These are phyloP conservation scores for Usnea hakonensis DNA, from an alignment of 495 filamentous ascomycete genomes.

Conservation along the genomic window DNA sequence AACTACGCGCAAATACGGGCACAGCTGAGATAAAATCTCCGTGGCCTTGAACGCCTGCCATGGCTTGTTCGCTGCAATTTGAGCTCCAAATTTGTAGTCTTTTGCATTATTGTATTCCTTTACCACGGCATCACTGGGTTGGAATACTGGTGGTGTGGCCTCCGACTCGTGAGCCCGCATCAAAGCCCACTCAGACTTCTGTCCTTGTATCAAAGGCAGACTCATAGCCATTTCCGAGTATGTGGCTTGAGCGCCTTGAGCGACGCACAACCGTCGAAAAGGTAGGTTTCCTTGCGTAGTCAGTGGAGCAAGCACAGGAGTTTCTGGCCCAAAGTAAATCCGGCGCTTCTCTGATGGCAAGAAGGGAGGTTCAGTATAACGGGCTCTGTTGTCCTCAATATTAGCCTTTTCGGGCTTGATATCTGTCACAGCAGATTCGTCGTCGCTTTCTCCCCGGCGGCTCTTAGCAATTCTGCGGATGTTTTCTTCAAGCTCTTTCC, in stretches of 20 bases:
- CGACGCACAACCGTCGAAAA: constrained; percentile 85
- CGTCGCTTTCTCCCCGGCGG: constrained; percentile 8
- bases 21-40: constrained; percentile 64
- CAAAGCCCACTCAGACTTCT: constrained; percentile 87
- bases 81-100: constrained; percentile 81
- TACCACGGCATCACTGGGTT: constrained; percentile 30
- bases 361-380: constrained; percentile 75
- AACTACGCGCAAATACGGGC: constrained; percentile 76
- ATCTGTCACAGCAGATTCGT: constrained; percentile 28
- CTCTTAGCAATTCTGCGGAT: constrained; percentile 19
- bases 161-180: constrained; percentile 85
- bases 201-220: constrained; percentile 80
- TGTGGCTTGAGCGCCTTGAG: constrained; percentile 83
- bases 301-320: constrained; percentile 78
- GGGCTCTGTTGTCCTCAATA: constrained; percentile 63
- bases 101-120: constrained; percentile 66
- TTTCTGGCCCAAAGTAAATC: constrained; percentile 88
- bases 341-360: constrained; percentile 85
- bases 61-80: constrained; percentile 83
- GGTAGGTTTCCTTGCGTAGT: constrained; percentile 97
- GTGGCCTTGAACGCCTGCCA: constrained; percentile 81
- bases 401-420: constrained; percentile 19
- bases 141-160: constrained; percentile 53
- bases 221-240: constrained; percentile 99
- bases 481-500: constrained; percentile 46